Evolutionary conservation across 805 yeast species (phyloP).

Genomic region (Nakazawaea ishiwadae): DNA sequence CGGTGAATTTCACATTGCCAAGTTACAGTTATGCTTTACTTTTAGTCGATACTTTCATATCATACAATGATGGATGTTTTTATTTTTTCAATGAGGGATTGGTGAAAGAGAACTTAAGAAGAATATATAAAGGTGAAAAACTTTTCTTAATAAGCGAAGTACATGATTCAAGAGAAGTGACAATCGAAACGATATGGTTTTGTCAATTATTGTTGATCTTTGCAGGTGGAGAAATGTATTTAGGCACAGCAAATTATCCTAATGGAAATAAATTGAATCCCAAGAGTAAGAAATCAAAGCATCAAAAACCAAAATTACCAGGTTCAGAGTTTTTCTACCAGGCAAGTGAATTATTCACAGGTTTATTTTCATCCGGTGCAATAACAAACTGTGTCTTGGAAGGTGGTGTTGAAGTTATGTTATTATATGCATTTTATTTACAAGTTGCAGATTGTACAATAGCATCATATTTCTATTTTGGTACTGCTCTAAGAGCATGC

Average conservation of each 20-base stretch:
- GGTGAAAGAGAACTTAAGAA: conserved; percentile 60
- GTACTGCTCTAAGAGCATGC: conserved; percentile 68
- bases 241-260: conserved; percentile 66
- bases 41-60: conserved; percentile 69
- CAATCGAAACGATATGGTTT: conserved; percentile 75
- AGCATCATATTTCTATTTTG: conserved; percentile 77
- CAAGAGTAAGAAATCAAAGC: conserved; percentile 14
- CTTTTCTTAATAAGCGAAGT: conserved; percentile 22
- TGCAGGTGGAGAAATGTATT: conserved; percentile 79
- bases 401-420: conserved; percentile 74
- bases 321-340: conserved; percentile 77
- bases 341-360: conserved; percentile 76
- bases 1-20: conserved; percentile 70
- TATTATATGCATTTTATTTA: conserved; percentile 70
- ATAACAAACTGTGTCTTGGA: conserved; percentile 72
- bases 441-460: conserved; percentile 85
- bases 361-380: conserved; percentile 74
- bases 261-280: conserved; percentile 41
- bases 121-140: conserved; percentile 43
- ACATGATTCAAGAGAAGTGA: conserved; percentile 34
- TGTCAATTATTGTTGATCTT: conserved; percentile 70
- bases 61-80: conserved; percentile 80
- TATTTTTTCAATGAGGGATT: conserved; percentile 81
- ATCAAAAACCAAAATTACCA: conserved; percentile 48
- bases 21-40: conserved; percentile 73